These are phyloP conservation scores for Cocos nucifera DNA, from an alignment of 176 grass and related monocot species.

Conservation along the genomic window DNA sequence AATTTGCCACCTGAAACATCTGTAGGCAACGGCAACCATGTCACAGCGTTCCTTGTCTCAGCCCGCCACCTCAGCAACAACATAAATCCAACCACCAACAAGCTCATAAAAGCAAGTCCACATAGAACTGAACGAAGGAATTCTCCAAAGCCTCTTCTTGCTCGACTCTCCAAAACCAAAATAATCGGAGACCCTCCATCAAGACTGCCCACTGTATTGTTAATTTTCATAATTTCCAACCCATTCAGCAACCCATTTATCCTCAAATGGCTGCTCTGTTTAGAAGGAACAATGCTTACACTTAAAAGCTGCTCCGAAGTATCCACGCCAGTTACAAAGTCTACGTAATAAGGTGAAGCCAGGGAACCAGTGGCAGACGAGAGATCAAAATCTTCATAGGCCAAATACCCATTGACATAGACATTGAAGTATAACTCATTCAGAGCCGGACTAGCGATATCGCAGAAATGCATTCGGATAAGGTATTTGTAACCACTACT, in stretches of 20 bases:
- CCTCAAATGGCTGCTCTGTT: slow-evolving; percentile 31
- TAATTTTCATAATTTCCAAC: slow-evolving; percentile 97
- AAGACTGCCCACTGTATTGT: slow-evolving; percentile 53
- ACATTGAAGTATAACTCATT: slow-evolving; percentile 70
- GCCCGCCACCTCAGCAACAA: slow-evolving; percentile 52
- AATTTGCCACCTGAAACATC: slow-evolving; percentile 42
- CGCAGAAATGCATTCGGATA: slow-evolving; percentile 89
- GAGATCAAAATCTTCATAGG: slow-evolving; percentile 61
- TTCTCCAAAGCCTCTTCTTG: slow-evolving; percentile 52
- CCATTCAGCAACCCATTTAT: slow-evolving; percentile 70
- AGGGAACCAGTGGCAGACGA: slow-evolving; percentile 43
- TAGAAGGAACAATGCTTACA: slow-evolving; percentile 48
- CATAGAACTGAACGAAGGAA: slow-evolving; percentile 60
- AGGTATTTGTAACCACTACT: slow-evolving; percentile 51
- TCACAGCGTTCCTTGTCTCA: slow-evolving; percentile 32
- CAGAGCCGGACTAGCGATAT: slow-evolving; percentile 59
- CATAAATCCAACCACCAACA: slow-evolving; percentile 41
- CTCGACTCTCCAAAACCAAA: slow-evolving; percentile 31
- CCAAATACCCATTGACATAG: slow-evolving; percentile 63
- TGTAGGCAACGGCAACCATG: slow-evolving; percentile 27
- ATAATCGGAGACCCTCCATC: slow-evolving; percentile 37
- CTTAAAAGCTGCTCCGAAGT: slow-evolving; percentile 30
- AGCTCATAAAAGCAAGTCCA: slow-evolving; percentile 52
- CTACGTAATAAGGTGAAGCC: slow-evolving; percentile 77
- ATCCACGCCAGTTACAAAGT: slow-evolving; percentile 58